Base-by-base conservation (phyloP, 768 basidiomycete species). In the Lentinus tigrinus region DNA sequence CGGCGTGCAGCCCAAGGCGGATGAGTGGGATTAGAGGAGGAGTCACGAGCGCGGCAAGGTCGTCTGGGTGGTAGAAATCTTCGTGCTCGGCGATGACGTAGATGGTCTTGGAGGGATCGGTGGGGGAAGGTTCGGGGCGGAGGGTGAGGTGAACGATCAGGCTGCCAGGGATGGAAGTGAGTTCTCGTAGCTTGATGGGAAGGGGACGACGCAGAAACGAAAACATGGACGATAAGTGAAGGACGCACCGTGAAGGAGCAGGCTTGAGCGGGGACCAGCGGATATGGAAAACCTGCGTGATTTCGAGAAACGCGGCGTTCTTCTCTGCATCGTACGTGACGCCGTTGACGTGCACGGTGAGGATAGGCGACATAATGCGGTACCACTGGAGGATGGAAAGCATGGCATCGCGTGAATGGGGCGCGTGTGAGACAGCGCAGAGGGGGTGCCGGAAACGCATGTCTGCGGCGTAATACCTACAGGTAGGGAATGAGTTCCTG, bases 331-430 rank as follows among this genome's bases (percentile, higher is more conserved):
- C 80, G 67, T 81, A 84, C 3, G 81, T 75, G 55, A 83, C 74
- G 53, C 67, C 75, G 8, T 72, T 66, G 2, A 84, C 73, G 58
- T 81, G 72, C 49, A 69, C 75, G 7, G 73, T 66, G 7, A 85
- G 70, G 1, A 73, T 59, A 36, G 85, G 87, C 13, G 84, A 86
- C 66, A 85, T 69, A 34, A 88, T 73, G 49, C 86, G 82, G 67
- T 85, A 85, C 84, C 85, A 88, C 63, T 85, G 83, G 66, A 82
- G 86, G 28, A 88, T 76, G 10, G 76, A 83, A 3, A 87, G 73
- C 26, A 88, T 73, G 19, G 73, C 70, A 17, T 83, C 78, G 51
- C 85, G 76, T 16, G 85, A 85, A 52, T 76, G 75, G n/a, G 78
- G 75, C 0, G 67, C 76, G 4, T 78, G 70, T 3, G 66, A 53